A percentile compares a stretch with the other conserved stretches of the same genome.
phyloP scores from a whole-genome alignment of 148 eudicot species.

The Polygonum aviculare region DNA sequence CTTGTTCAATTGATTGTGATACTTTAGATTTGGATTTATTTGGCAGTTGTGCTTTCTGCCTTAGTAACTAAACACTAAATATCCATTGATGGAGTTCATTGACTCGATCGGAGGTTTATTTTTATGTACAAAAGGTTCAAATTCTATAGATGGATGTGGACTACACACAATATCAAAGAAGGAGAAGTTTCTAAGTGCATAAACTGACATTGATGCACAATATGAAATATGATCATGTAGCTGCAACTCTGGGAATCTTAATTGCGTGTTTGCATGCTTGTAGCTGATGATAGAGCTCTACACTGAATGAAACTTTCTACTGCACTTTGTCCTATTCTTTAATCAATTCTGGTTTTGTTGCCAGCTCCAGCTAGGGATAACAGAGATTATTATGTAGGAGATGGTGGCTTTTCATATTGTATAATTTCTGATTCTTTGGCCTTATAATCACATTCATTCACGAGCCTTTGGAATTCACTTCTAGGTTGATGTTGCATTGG shows the following conservation, averaged over 20 bases:
- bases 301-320: not conserved
- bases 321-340: not conserved
- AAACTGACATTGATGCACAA: not conserved
- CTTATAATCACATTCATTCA: not conserved
- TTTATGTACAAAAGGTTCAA: not conserved
- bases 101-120: not conserved
- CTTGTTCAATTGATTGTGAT: not conserved
- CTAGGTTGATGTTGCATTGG: not conserved
- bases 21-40: not conserved
- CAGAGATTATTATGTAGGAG: not conserved
- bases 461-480: not conserved
- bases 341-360: not conserved
- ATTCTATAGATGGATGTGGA: too few species aligned
- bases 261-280: not conserved
- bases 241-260: not conserved
- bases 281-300: not conserved
- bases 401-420: not conserved
- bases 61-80: not conserved
- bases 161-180: not conserved
- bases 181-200: not conserved
- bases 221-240: not conserved
- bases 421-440: not conserved
- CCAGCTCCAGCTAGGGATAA: slow-evolving; percentile 1
- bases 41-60: not conserved
- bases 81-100: not conserved